Evolutionary conservation across 495 filamentous ascomycete genomes (phyloP).

Genomic region (Tuber magnatum): DNA sequence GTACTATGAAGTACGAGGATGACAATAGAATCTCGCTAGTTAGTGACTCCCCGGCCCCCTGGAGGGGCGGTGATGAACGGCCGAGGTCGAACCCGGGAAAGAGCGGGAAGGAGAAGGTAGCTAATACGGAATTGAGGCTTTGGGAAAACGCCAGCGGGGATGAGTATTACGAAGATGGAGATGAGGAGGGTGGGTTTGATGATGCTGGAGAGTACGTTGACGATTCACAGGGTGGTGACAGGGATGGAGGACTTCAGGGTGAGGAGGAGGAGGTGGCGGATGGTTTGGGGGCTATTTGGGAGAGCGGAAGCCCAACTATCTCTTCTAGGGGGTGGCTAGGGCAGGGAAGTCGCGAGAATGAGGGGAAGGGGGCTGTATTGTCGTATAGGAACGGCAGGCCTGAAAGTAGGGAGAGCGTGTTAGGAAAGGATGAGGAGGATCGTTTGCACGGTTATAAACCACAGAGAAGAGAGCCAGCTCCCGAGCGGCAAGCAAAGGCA

Average conservation of each 20-base stretch:
- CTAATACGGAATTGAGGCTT: conserved; percentile 26
- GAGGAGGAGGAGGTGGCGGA: conserved; percentile 22
- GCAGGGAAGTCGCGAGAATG: neutral
- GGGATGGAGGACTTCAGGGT: conserved; percentile 21
- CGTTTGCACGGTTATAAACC: neutral
- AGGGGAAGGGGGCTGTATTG: neutral
- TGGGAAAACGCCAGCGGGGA: conserved; percentile 28
- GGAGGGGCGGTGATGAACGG: conserved; percentile 17
- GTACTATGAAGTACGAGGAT: conserved; percentile 21
- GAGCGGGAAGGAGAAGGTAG: conserved; percentile 26
- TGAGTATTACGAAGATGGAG: conserved; percentile 8
- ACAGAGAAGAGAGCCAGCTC: neutral
- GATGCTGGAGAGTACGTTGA: conserved; percentile 19
- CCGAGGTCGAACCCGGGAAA: conserved; percentile 9
- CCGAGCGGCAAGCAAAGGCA: neutral
- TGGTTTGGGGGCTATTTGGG: conserved; percentile 20
- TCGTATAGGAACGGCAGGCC: conserved; percentile 2
- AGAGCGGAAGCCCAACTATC: conserved; percentile 28
- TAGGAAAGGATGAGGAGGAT: neutral
- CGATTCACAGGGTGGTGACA: conserved; percentile 19
- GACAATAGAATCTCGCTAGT: conserved; percentile 24
- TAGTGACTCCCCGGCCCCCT: conserved; percentile 22
- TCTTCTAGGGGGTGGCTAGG: conserved; percentile 27
- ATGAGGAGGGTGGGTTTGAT: conserved; percentile 9
- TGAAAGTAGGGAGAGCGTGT: neutral